Evolutionary conservation across 345 rosid species (phyloP).

Genomic region (Rhizophora mangle): DNA sequence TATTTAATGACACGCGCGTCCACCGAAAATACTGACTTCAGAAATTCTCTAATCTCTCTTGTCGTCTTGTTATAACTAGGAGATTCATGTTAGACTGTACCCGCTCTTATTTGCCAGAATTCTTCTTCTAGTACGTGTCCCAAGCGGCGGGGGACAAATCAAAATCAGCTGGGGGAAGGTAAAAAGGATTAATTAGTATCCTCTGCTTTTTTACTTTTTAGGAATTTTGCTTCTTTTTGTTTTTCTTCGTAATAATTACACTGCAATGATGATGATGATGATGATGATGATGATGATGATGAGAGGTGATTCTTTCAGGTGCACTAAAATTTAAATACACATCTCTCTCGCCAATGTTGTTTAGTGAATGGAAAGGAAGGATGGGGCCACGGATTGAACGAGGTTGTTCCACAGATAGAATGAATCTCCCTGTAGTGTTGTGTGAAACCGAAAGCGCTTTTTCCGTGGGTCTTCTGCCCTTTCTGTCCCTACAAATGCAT

Average conservation of each 20-base stretch:
- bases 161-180: not conserved
- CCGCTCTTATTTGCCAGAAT: too few species aligned
- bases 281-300: too few species aligned
- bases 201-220: too few species aligned
- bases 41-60: not conserved
- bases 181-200: not conserved
- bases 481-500: constrained; percentile 9
- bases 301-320: constrained; percentile 19
- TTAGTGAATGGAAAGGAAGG: not conserved
- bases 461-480: constrained; percentile 8
- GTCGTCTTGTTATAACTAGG: too few species aligned
- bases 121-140: not conserved
- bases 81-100: too few species aligned
- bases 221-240: constrained; percentile 6
- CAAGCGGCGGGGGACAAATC: not conserved
- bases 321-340: constrained; percentile 13
- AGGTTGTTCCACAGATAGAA: too few species aligned
- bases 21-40: too few species aligned
- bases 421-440: too few species aligned
- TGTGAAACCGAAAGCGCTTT: too few species aligned
- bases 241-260: constrained; percentile 28
- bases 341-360: not conserved
- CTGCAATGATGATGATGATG: constrained; percentile 29
- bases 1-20: constrained; percentile 1
- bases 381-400: too few species aligned